Conservation (phyloP, 192 early-diverging fungal genomes). For the Coemansia sp. region DNA sequence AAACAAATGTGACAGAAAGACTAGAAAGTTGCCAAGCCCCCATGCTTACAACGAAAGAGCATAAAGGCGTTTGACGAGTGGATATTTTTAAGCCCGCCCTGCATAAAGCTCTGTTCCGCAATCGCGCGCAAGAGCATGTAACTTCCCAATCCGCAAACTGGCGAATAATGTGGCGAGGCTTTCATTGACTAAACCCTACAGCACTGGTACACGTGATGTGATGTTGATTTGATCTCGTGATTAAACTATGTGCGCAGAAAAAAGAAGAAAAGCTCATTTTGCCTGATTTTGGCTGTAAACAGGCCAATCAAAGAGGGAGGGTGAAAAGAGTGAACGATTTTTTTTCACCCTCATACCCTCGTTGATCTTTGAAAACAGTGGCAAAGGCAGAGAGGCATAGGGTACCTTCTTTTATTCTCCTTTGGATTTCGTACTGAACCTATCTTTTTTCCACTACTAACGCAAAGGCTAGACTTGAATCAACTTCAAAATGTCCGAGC, state of each 20-base stretch:
- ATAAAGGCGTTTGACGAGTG: not conserved
- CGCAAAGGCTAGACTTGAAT: conserved; percentile 25
- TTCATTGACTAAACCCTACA: not conserved
- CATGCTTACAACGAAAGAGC: not conserved
- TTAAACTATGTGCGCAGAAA: not conserved
- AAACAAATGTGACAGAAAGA: not conserved
- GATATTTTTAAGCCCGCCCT: not conserved
- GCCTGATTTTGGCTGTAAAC: not conserved
- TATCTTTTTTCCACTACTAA: conserved; percentile 13
- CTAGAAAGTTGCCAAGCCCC: too few species aligned
- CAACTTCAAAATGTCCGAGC: conserved; percentile 49
- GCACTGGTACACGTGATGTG: not conserved
- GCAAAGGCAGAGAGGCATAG: conserved; percentile 12
- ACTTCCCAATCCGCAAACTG: too few species aligned
- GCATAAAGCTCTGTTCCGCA: not conserved
- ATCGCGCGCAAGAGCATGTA: not conserved
- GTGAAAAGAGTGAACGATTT: not conserved
- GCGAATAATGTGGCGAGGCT: not conserved
- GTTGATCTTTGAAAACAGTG: conserved; percentile 15
- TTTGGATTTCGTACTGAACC: conserved; percentile 31
- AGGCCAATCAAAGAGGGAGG: not conserved
- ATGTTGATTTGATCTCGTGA: not conserved
- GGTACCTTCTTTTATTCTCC: conserved; percentile 49
- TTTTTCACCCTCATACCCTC: too few species aligned
- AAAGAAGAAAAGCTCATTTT: not conserved